Conservation (phyloP, 2,329 filamentous ascomycete species). For the Fusarium musae region DNA sequence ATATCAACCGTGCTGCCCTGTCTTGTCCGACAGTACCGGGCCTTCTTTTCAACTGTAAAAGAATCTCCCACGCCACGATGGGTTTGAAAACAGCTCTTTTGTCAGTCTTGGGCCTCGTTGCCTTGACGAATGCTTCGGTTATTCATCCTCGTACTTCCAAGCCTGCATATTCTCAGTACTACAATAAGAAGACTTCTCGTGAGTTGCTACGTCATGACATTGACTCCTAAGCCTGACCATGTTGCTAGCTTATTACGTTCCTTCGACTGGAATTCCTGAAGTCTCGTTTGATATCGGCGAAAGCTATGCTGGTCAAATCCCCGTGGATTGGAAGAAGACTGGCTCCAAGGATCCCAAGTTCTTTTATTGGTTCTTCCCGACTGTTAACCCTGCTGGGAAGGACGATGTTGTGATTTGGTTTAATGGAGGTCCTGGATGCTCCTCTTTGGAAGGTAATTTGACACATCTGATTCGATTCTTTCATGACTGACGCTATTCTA, state of each 20-base stretch:
- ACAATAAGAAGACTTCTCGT: slow-evolving; percentile 16
- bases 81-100: slow-evolving; percentile 1
- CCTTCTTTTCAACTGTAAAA: background rate
- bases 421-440: slow-evolving; percentile 33
- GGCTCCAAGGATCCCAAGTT: slow-evolving; percentile 29
- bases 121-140: slow-evolving; percentile 6
- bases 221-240: too few relatives aligned
- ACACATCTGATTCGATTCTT: fast-evolving
- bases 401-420: slow-evolving; percentile 40
- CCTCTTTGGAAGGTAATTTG: background rate
- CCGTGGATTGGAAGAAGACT: slow-evolving; percentile 20
- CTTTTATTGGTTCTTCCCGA: slow-evolving; percentile 41
- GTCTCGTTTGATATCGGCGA: slow-evolving; percentile 13
- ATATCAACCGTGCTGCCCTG: background rate
- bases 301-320: slow-evolving; percentile 17
- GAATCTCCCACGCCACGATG: background rate
- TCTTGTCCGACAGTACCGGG: fast-evolving
- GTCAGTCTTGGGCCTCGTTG: background rate
- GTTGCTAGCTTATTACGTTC: slow-evolving; percentile 1
- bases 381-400: slow-evolving; percentile 36
- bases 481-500: background rate
- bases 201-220: background rate
- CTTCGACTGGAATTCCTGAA: background rate
- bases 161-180: slow-evolving; percentile 3
- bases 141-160: slow-evolving; percentile 2